Conservation (phyloP, 2,329 filamentous ascomycete genomes). For the Dothiorella sarmentorum region DNA sequence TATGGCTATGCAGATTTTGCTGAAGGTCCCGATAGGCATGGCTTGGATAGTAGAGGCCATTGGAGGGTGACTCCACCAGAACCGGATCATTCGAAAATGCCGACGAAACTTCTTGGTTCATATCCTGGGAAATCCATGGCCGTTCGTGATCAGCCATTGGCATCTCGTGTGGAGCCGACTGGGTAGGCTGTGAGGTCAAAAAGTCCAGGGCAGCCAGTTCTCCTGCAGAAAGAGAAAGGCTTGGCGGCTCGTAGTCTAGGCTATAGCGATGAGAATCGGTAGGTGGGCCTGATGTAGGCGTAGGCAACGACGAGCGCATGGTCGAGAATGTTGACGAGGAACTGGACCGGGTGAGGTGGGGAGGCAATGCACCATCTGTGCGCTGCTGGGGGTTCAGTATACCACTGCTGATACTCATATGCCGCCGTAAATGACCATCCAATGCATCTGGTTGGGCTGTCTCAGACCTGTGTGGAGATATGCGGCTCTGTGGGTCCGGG, state of each 20-base stretch:
- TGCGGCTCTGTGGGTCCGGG: neutral
- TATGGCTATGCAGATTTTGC: constrained; percentile 22
- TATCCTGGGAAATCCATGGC: constrained; percentile 11
- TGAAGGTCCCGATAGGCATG: constrained; percentile 24
- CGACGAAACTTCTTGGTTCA: constrained; percentile 13
- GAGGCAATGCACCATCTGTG: neutral
- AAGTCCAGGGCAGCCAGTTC: constrained; percentile 16
- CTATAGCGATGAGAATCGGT: constrained; percentile 21
- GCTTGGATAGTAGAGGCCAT: constrained; percentile 20
- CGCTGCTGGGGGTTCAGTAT: neutral
- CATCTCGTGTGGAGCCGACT: neutral
- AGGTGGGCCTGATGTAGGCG: neutral
- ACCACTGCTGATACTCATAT: neutral
- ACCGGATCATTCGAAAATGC: constrained; percentile 14
- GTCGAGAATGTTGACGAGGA: constrained; percentile 9
- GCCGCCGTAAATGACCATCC: neutral
- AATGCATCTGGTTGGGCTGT: neutral
- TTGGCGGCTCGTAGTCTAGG: neutral
- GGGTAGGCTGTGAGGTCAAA: constrained; percentile 11
- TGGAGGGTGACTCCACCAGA: constrained; percentile 18
- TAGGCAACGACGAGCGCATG: constrained; percentile 2
- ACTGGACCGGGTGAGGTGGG: neutral
- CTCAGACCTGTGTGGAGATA: neutral
- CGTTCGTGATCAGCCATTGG: neutral
- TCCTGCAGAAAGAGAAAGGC: constrained; percentile 6